Evolutionary conservation across 2,329 filamentous ascomycete species (phyloP), one percentile per base, ranked within the genome.

Genomic region (Neonectria faginata): DNA sequence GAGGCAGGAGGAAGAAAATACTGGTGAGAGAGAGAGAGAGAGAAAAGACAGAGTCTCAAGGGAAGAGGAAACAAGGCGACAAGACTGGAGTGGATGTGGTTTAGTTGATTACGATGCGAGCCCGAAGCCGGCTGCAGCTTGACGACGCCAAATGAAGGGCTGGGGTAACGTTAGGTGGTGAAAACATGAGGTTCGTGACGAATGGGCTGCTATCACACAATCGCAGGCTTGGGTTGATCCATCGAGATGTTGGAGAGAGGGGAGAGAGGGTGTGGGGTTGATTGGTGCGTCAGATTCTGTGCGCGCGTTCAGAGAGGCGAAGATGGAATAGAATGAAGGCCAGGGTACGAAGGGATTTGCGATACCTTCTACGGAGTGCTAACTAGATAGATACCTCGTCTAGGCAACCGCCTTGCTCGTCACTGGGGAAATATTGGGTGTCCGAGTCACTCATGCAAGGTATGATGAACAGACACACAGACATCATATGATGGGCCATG

Each of bases 101-200:
- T 51, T 20, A 22, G 39, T 48, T 48, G 57, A 54, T 54, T 29
- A 52, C 41, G 48, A 47, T 31, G 20, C 50, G 25, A 29, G 9
- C 50, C 57, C 50, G 57, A 60, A 60, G 50, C 57, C 57, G 57
- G 51, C 52, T 55, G 50, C 31, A 20, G 45, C 22, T n/a, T 14
- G 45, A 48, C 45, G 45, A 48, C 10, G 18, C 48, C 48, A 51
- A 51, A 12, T 33, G 29, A 18, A 27, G 39, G n/a, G 11, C 44
- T 14, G 11, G 47, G 25, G 25, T 25, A 25, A 25, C 25, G 25
- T 25, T 5, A 6, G 27, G 27, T 31, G 25, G 8, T 27, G 45
- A 14, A n/a, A n/a, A n/a, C 36, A 3, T 50, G 6, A 25, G 25
- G 39, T 10, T 42, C n/a, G 39, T 42, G n/a, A 42, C 39, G 45